Percentiles rank a stretch among this genome's conserved stretches.
These are phyloP conservation scores for Candida pini DNA, from an alignment of 805 yeast genomes.

Conservation along the genomic window DNA sequence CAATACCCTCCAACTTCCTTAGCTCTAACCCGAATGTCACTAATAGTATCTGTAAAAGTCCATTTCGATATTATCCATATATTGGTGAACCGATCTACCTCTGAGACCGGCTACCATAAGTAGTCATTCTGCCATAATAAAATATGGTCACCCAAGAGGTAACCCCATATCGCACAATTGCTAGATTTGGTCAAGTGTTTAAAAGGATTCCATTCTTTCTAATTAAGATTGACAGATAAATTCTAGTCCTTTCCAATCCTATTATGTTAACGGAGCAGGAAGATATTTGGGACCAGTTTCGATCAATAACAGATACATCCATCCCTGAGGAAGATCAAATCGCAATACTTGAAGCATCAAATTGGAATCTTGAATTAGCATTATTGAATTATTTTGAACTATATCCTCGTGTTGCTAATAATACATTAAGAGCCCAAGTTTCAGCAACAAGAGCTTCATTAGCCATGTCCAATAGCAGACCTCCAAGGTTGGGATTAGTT, in stretches of 20 bases:
- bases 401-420: slow-evolving; percentile 16
- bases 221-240: too few species aligned
- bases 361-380: slow-evolving; percentile 26
- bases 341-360: slow-evolving; percentile 12
- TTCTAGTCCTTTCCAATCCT: not conserved
- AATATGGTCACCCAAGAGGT: too few species aligned
- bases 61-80: too few species aligned
- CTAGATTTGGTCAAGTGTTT: too few species aligned
- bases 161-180: too few species aligned
- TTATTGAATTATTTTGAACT: slow-evolving; percentile 18
- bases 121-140: too few species aligned
- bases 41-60: too few species aligned
- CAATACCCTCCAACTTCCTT: too few species aligned
- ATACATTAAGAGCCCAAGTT: slow-evolving; percentile 5
- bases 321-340: slow-evolving; percentile 15
- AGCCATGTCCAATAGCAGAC: slow-evolving; percentile 1
- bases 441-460: slow-evolving; percentile 4
- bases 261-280: slow-evolving; percentile 11
- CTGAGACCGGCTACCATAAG: too few species aligned
- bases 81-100: too few species aligned
- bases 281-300: slow-evolving; percentile 16
- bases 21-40: too few species aligned
- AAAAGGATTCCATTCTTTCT: too few species aligned
- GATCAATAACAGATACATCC: slow-evolving; percentile 11
- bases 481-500: slow-evolving; percentile 1